Evolutionary conservation across 1,139 yeast genomes (phyloP), one percentile per base, ranked within the genome.

Genomic region (Tardiomyces blankii): DNA sequence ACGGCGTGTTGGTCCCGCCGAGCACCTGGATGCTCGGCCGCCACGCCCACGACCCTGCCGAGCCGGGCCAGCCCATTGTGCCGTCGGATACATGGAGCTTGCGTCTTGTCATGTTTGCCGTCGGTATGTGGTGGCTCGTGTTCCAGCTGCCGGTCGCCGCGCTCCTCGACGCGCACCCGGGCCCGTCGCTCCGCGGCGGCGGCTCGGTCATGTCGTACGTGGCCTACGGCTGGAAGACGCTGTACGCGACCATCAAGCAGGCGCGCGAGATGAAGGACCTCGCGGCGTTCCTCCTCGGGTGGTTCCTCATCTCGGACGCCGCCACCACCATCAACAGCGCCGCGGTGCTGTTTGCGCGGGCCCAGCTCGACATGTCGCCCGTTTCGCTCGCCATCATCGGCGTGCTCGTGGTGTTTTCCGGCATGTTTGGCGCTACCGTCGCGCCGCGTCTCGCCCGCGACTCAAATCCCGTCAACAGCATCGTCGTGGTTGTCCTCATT

Each of bases 251-350:
- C 0, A 63, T 78, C 21, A 69, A 66, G 41, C 79, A 76, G 52
- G 84, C 82, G 1, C 66, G 74, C 2, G 63, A 74, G 42, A 63
- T 82, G 57, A 70, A 68, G 51, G 87, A 82, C 54, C 82, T 82
- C 23, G 68, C 75, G 14, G 69, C 74, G 11, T 82, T 78, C 53
- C 61, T 82, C 9, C 47, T 75, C 0, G 85, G 83, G 1, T 82
- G 88, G 88, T 81, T 82, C 53, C 70, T 82, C 43, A 67, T 82
- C 3, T 75, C 83, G 14, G 89, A 82, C 54, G 79, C 85, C 1
- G 66, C 80, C 16, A 80, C 86, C 1, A 82, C 89, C 0, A 81
- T 82, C 48, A 81, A 81, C 58, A 78, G 86, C 1, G 80, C 88
- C 0, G 88, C 89, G 0, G 75, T 82, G 23, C 59, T 82, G 41